A percentile compares a stretch with the other conserved stretches of the same genome.
phyloP scores from a whole-genome alignment of 257 asterid species.

The Plectranthus barbatus region DNA sequence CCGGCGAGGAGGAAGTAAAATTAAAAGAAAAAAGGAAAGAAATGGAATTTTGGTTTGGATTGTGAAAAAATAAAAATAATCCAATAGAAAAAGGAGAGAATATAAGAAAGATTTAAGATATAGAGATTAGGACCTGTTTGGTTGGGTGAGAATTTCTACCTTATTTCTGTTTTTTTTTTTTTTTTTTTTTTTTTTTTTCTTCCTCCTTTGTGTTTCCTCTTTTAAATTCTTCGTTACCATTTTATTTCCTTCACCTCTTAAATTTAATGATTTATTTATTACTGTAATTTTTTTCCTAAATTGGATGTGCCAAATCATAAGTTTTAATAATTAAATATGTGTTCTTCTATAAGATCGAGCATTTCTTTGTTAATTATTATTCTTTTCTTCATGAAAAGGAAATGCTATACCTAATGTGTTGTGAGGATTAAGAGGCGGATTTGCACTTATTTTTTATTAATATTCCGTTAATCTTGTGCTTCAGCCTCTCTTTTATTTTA shows the following conservation, averaged over 20 bases:
- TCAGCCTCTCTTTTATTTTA: too few relatives aligned
- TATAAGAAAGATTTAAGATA: conserved; percentile 26
- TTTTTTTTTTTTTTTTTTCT: neutral
- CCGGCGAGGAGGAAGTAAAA: conserved; percentile 20
- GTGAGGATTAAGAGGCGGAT: neutral
- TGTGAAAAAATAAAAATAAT: conserved; percentile 18
- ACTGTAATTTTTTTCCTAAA: neutral
- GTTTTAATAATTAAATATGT: neutral
- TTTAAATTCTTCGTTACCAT: neutral
- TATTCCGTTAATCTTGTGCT: too few relatives aligned
- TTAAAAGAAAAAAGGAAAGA: conserved; percentile 21
- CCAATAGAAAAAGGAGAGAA: neutral
- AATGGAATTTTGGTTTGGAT: conserved; percentile 22
- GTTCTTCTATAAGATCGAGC: too few relatives aligned
- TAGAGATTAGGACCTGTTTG: conserved; percentile 32
- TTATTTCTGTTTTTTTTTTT: neutral
- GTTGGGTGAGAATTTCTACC: conserved; percentile 21
- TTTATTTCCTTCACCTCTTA: neutral
- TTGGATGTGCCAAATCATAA: neutral
- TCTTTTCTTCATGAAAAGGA: conserved; percentile 10
- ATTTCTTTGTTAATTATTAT: neutral
- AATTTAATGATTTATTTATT: too few relatives aligned
- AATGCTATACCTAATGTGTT: conserved; percentile 10
- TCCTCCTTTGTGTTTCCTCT: too few relatives aligned
- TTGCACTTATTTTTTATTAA: neutral